A percentile compares a stretch with the other conserved stretches of the same genome.
These are phyloP conservation scores for Mrakia blollopis DNA, from an alignment of 768 basidiomycete species.

Conservation along the genomic window DNA sequence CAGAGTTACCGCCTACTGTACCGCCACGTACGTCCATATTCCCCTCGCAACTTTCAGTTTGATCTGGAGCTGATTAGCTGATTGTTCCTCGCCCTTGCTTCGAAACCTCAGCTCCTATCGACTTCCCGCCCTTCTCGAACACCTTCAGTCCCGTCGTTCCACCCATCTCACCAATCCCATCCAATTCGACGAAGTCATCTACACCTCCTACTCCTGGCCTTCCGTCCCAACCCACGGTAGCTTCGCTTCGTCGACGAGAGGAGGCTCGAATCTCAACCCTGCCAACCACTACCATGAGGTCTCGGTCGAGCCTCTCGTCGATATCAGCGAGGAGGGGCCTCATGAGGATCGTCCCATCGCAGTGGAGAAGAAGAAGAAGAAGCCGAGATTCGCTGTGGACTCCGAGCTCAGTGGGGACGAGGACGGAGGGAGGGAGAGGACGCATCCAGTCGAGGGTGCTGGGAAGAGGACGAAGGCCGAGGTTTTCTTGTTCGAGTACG, in stretches of 20 bases:
- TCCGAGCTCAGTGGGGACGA: conserved; percentile 34
- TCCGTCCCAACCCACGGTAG: conserved; percentile 46
- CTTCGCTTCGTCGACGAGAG: conserved; percentile 3
- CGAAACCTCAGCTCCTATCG: conserved; percentile 58
- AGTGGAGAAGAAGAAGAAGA: conserved; percentile 46
- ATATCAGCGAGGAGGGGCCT: conserved; percentile 28
- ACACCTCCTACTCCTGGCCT: conserved; percentile 73
- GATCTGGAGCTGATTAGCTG: not conserved
- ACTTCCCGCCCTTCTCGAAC: conserved; percentile 78
- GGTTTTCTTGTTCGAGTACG: conserved; percentile 89
- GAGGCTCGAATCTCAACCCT: conserved; percentile 28
- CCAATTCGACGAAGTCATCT: conserved; percentile 86
- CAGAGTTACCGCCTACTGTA: conserved; percentile 92
- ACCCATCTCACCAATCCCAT: conserved; percentile 83
- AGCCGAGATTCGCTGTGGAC: conserved; percentile 33
- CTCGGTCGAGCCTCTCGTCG: conserved; percentile 31
- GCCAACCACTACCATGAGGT: conserved; percentile 2
- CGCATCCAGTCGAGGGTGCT: conserved; percentile 37
- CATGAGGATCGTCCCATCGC: not conserved
- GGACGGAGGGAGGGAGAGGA: conserved; percentile 36
- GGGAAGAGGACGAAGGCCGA: conserved; percentile 62
- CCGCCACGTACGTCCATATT: conserved; percentile 61
- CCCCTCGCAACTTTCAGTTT: not conserved
- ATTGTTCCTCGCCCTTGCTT: too few species aligned
- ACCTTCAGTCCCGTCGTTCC: conserved; percentile 73